A percentile compares a stretch with the other conserved stretches of the same genome.
Conservation (phyloP, 163 green algal species). For the Prototheca wickerhamii region DNA sequence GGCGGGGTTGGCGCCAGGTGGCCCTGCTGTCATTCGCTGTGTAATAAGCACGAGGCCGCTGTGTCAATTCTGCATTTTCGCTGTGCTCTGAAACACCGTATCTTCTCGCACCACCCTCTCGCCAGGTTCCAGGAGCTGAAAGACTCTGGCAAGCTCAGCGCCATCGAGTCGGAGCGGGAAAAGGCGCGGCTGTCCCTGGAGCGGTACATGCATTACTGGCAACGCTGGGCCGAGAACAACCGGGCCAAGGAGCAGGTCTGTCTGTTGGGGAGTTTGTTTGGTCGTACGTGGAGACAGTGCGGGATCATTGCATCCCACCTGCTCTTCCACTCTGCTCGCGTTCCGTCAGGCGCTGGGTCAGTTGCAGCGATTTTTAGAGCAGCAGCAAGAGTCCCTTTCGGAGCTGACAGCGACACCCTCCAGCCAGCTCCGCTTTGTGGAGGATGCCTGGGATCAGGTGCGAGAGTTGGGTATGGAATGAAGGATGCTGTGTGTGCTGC, state of each 20-base stretch:
- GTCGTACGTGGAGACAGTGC: background rate
- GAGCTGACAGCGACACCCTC: conserved; percentile 75
- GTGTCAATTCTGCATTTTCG: too few relatives aligned
- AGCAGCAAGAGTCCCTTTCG: conserved; percentile 60
- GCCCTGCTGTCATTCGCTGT: background rate
- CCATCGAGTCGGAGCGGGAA: conserved; percentile 65
- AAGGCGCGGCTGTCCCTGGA: conserved; percentile 83
- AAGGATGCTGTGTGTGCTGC: background rate
- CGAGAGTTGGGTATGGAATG: conserved; percentile 1
- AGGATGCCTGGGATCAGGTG: conserved; percentile 81
- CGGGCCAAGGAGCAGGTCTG: conserved; percentile 32
- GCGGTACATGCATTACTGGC: conserved; percentile 98
- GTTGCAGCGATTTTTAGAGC: conserved; percentile 21
- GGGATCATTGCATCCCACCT: too few relatives aligned
- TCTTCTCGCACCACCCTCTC: too few relatives aligned
- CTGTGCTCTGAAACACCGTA: too few relatives aligned
- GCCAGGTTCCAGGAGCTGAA: conserved; percentile 62
- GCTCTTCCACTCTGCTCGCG: background rate
- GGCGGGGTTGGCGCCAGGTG: background rate
- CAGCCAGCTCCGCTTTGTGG: conserved; percentile 85
- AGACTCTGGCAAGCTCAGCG: conserved; percentile 73
- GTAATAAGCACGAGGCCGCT: too few relatives aligned
- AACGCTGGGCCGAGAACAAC: conserved; percentile 90
- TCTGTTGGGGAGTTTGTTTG: background rate
- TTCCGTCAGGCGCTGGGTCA: conserved; percentile 25